Conservation (phyloP, 805 yeast genomes). For the Metschnikowia cubensis region DNA sequence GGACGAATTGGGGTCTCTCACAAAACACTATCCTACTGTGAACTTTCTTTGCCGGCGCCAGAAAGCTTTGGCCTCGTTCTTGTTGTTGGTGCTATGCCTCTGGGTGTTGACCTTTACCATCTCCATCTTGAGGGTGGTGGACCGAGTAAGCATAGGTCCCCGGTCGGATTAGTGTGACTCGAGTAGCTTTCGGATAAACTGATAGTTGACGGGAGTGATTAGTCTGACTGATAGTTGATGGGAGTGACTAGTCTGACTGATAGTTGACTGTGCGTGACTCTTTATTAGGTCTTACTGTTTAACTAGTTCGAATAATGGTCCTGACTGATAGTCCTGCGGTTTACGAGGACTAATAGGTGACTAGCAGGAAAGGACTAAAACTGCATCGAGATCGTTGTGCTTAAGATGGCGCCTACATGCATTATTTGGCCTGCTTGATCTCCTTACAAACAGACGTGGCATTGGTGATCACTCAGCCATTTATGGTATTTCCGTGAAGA, state of each 20-base stretch:
- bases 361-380: not conserved
- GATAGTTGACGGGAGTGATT: too few relatives aligned
- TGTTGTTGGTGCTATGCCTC: conserved; percentile 67
- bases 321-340: too few relatives aligned
- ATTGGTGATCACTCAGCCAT: not conserved
- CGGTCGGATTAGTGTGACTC: conserved; percentile 8
- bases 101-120: conserved; percentile 88
- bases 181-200: too few relatives aligned
- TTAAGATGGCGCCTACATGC: not conserved
- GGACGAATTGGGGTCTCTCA: conserved; percentile 15
- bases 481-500: not conserved
- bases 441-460: not conserved
- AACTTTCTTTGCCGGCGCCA: conserved; percentile 71
- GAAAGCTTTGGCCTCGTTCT: conserved; percentile 69
- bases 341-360: too few relatives aligned
- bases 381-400: not conserved
- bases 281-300: too few relatives aligned
- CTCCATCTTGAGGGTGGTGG: conserved; percentile 79
- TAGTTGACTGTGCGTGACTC: too few relatives aligned
- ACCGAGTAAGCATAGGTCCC: conserved; percentile 42
- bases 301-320: too few relatives aligned
- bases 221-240: too few relatives aligned
- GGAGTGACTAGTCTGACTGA: too few relatives aligned
- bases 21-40: conserved; percentile 29
- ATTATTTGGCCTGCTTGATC: not conserved